Evolutionary conservation across 495 filamentous ascomycete species (phyloP), one percentile per base, ranked within the genome.

Genomic region (Aspergillus biplanus): DNA sequence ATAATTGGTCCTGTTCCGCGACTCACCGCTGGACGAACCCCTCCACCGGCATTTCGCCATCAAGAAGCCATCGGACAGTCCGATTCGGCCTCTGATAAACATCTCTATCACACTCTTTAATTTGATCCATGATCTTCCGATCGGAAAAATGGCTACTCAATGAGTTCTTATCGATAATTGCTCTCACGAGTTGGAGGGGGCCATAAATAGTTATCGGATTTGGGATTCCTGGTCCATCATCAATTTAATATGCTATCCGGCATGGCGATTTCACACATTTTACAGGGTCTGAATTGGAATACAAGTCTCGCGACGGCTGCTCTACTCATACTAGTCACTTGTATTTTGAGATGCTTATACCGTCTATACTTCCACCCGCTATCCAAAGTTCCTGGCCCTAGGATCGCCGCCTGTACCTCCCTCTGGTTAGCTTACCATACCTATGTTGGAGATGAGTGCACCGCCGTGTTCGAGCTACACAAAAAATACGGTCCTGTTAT

Each of bases 391-490:
- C 80, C 81, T 3, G 77, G 78, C 0, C 78, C 78, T 9, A 64
- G 71, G 27, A 57, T 78, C 34, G 71, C 80, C n/a, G 71, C 65
- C 16, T 58, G 71, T 54, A 77, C 75, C 4, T 75, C 75, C 4
- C 67, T 81, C 35, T 79, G 72, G 76, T 73, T 82, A 18, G 71
- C 75, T 55, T 76, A 78, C 64, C 73, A 80, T 56, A 69, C 73
- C 56, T 83, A 75, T 57, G 62, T 73, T 12, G 79, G 80, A 9
- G 71, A 73, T 61, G 79, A 81, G 63, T 68, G 73, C 33, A 73
- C 69, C 11, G 63, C 65, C 4, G 71, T 81, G 35, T 69, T 69
- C 52, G 35, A 70, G 9, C 63, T 78, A 16, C 82, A 85, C 67
- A 58, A 70, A 13, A 61, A 67, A 61, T 80, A 83, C 60, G 82